Conservation (phyloP, 768 basidiomycete genomes). For the Suillus brevipes region DNA sequence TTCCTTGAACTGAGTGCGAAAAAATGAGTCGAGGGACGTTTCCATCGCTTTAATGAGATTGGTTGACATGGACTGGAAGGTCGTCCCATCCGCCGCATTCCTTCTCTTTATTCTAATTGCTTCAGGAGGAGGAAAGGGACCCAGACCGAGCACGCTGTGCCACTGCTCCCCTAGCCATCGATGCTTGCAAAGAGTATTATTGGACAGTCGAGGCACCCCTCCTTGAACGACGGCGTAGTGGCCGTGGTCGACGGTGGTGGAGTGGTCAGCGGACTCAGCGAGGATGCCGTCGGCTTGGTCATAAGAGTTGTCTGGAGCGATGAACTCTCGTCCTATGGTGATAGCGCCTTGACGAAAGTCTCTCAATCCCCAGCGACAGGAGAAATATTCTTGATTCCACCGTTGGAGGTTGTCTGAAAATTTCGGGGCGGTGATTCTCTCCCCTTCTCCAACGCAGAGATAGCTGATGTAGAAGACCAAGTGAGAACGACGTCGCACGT, state of each 20-base stretch:
- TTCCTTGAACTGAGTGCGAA: too few relatives aligned
- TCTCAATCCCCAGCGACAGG: not conserved
- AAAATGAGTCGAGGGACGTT: not conserved
- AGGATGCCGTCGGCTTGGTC: not conserved
- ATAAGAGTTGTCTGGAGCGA: not conserved
- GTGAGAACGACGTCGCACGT: not conserved
- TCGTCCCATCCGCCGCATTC: not conserved
- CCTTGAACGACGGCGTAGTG: not conserved
- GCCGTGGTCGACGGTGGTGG: not conserved
- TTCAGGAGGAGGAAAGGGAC: not conserved
- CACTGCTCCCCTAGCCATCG: not conserved
- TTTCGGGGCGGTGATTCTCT: not conserved
- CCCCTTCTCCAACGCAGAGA: not conserved
- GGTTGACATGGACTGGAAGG: not conserved
- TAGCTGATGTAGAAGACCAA: not conserved
- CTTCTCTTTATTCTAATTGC: not conserved
- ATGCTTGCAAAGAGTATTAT: not conserved
- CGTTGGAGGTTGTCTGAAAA: not conserved
- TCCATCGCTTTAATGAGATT: not conserved
- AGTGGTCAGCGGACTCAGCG: not conserved
- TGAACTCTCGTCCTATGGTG: not conserved
- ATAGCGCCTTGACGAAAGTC: not conserved
- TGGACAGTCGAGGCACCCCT: not conserved
- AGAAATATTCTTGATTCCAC: not conserved
- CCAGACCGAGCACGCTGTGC: not conserved